A percentile compares a stretch with the other conserved stretches of the same genome.
phyloP scores from a whole-genome alignment of 1,284 basidiomycete species.

The Boletus semigastroideus region DNA sequence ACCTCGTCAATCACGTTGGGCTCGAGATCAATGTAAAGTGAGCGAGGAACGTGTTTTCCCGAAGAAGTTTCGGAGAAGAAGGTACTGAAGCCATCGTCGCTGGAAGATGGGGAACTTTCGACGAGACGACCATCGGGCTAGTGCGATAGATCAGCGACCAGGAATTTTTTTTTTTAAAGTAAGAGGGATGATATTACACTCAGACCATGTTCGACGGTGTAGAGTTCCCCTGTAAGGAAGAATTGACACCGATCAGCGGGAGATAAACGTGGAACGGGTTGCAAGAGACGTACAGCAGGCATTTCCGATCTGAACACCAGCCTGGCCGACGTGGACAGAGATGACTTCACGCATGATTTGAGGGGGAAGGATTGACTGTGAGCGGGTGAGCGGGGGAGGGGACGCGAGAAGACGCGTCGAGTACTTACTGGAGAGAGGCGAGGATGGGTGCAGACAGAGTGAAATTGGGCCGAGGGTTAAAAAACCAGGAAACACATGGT shows the following conservation, averaged over 20 bases:
- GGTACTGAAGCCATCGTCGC: constrained; percentile 94
- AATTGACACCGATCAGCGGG: constrained; percentile 15
- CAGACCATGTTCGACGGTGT: constrained; percentile 96
- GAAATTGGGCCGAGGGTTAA: constrained; percentile 40
- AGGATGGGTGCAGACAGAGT: constrained; percentile 34
- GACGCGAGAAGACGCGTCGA: constrained; percentile 32
- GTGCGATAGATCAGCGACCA: constrained; percentile 14
- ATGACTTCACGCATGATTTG: constrained; percentile 86
- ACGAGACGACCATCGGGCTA: constrained; percentile 83
- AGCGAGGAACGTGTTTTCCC: constrained; percentile 98
- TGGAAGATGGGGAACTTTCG: constrained; percentile 68
- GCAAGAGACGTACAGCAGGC: constrained; percentile 76
- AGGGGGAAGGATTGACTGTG: constrained; percentile 10
- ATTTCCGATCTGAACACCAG: constrained; percentile 96
- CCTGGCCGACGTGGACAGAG: constrained; percentile 93
- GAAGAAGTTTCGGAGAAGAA: constrained; percentile 93
- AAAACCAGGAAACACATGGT: constrained; percentile 36
- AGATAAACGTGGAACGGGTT: constrained; percentile 15
- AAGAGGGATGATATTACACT: constrained; percentile 58
- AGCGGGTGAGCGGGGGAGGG: background rate
- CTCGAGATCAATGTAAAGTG: constrained; percentile 96
- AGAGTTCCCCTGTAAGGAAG: constrained; percentile 81
- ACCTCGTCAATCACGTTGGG: constrained; percentile 99
- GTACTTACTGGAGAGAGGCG: constrained; percentile 29
- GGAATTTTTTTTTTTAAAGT: background rate